These are phyloP conservation scores for Metarhizium guizhouense DNA, from an alignment of 2,329 filamentous ascomycete species.

Conservation along the genomic window DNA sequence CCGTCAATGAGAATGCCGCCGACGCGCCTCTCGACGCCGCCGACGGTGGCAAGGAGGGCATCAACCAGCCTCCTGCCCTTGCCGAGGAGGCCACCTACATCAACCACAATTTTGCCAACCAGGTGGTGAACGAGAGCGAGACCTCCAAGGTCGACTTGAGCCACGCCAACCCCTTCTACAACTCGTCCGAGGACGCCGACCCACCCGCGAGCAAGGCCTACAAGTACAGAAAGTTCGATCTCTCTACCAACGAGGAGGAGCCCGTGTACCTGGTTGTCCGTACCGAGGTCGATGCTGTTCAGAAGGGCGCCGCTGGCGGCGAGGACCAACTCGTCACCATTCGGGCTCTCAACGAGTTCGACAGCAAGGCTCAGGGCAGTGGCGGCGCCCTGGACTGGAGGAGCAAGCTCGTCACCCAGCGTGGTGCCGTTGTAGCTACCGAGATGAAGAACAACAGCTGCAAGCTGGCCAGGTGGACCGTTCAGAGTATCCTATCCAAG, in stretches of 20 bases:
- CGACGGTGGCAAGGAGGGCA: conserved; percentile 84
- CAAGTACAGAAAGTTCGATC: conserved; percentile 95
- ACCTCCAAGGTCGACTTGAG: conserved; percentile 72
- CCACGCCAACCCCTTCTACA: conserved; percentile 96
- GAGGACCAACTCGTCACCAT: conserved; percentile 88
- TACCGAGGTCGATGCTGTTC: conserved; percentile 88
- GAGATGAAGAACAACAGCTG: conserved; percentile 99
- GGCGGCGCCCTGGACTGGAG: conserved; percentile 96
- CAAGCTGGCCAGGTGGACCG: conserved; percentile 97
- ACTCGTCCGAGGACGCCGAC: conserved; percentile 83
- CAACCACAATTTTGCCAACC: conserved; percentile 98
- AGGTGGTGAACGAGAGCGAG: conserved; percentile 81
- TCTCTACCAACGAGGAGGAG: conserved; percentile 90
- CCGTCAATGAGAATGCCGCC: conserved; percentile 96
- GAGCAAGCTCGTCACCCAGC: conserved; percentile 85
- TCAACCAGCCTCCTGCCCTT: conserved; percentile 89
- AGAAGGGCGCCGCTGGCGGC: conserved; percentile 88
- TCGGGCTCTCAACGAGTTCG: conserved; percentile 98
- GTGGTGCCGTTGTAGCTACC: conserved; percentile 93
- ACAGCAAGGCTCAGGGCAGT: conserved; percentile 92
- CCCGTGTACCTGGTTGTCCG: conserved; percentile 88
- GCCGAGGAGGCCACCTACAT: conserved; percentile 98
- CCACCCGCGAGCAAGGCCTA: conserved; percentile 93
- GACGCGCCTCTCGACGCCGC: conserved; percentile 88
- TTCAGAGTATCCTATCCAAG: conserved; percentile 91